Base-by-base conservation (phyloP, 805 yeast species). In the Saturnispora mendoncae region DNA sequence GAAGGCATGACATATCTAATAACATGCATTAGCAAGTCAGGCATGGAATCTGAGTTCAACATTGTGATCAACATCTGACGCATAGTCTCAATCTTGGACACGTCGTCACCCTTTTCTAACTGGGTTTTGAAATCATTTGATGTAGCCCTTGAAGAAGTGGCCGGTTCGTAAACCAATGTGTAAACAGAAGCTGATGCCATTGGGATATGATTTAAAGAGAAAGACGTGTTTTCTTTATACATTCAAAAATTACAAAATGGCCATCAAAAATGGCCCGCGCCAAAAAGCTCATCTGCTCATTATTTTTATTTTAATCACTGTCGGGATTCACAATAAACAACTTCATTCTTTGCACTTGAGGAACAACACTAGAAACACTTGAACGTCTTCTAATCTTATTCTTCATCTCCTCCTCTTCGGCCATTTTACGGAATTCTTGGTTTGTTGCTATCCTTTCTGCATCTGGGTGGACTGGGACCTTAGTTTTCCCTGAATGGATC, bases 1-100 rank as follows among this genome's bases (percentile, higher is more conserved):
- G 95, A 84, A 13, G 99, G 98, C 97, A 92, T 87, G 44, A 94
- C 90, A 56, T 85, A 94, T 57, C 98, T 80, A 56, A 92, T 90
- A 52, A 92, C 84, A 60, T 88, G 95, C 98, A 92, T 92, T 64
- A 92, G 74, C 51, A 92, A 68, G 45, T 84, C 92, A 14, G 96
- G 94, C 78, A 90, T 70, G 45, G 94, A 78, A 54, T 90, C 94
- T 26, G 97, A 95, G 58, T 85, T 90, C 49, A 92, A 72, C 78
- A 94, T 87, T 39, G 85, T 73, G 45, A 84, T 76, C 51, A 92
- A 72, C 51, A 92, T 83, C 54, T 76, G 75, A 56, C 83, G 83
- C 98, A 92, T 92, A 46, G 95, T 80, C 39, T 77, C 83, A 50
- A 90, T 76, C 65, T 90, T 88, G 51, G 76, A 78, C 27, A 81